Base-by-base conservation (phyloP, 2,329 filamentous ascomycete genomes). In the Iodosphaeria phyllophila region DNA sequence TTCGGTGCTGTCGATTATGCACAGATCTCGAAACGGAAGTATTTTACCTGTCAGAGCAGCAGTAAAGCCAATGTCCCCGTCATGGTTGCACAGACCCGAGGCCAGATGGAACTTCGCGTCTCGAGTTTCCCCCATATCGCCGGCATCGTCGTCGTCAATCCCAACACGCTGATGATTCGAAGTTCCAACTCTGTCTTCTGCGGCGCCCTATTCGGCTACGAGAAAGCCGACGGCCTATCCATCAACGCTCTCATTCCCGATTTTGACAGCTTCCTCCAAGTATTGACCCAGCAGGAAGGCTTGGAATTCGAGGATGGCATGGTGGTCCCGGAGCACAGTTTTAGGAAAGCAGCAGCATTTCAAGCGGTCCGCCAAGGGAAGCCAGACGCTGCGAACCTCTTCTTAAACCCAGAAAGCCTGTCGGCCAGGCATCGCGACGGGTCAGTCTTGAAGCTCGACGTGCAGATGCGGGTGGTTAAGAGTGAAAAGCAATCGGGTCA, bases 91-190 rank as follows among this genome's bases (percentile, higher is more conserved):
- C 74, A 78, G 40, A 56, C 79, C 3, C 63, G 68, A 17, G 71
- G 66, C 20, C 60, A 73, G 36, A 63, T 69, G 11, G 72, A 79
- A 35, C 64, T 98, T 34, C 72, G 80, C 25, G 67, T 98, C 21
- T 92, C 86, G 10, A 92, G 83, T 43, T 92, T 93, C 35, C 89
- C 89, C 10, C 86, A 98, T 44, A 93, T 98, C 50, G 89, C 89
- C 28, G 89, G 89, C 24, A 93, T 98, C 40, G 73, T 98, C 42
- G 84, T 98, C 6, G 60, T 98, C 8, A 75, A 78, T n/a, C 75
- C 86, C 2, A 56, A 70, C 16, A 71, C 64, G 1, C 60, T 95
- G 34, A 67, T 69, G 24, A 77, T 98, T 39, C 78, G 78, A 43
- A 93, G 84, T 51, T 89, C 84, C 6, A 98, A 98, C 47, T 79